A percentile compares a stretch with the other conserved stretches of the same genome.
Conservation (phyloP, 768 basidiomycete genomes). For the Dacryopinax spathularia region DNA sequence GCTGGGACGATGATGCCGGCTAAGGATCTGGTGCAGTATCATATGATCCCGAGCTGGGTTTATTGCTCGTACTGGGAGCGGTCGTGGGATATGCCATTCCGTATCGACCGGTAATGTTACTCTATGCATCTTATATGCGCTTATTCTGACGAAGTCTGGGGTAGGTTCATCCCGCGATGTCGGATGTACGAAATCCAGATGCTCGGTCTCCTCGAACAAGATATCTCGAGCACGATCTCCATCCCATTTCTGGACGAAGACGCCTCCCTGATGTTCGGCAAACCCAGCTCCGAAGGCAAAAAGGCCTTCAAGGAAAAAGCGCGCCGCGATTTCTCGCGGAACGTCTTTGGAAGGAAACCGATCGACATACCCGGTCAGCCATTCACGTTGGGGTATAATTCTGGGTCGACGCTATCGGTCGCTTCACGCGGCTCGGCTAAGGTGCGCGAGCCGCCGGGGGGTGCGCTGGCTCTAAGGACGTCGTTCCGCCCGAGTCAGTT, state of each 20-base stretch:
- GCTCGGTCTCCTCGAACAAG: conserved; percentile 82
- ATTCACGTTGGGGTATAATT: not conserved
- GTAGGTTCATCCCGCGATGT: conserved; percentile 82
- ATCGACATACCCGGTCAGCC: not conserved
- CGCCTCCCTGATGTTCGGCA: not conserved
- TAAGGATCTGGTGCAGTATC: not conserved
- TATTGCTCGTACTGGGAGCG: conserved; percentile 73
- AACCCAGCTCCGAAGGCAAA: not conserved
- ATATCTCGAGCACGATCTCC: conserved; percentile 77
- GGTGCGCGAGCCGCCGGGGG: not conserved
- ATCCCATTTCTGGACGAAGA: conserved; percentile 57
- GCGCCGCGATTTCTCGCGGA: not conserved
- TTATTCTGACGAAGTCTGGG: conserved; percentile 6
- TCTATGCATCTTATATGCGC: not conserved
- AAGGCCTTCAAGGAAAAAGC: not conserved
- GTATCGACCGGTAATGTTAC: conserved; percentile 51
- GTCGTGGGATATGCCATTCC: conserved; percentile 72
- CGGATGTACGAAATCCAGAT: conserved; percentile 96
- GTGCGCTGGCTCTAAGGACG: not conserved
- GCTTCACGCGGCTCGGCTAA: not conserved
- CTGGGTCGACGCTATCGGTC: not conserved
- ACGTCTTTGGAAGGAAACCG: not conserved
- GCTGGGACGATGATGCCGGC: conserved; percentile 17
- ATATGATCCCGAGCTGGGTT: conserved; percentile 35
- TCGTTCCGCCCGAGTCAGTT: not conserved